A percentile compares a stretch with the other conserved stretches of the same genome.
phyloP scores from a whole-genome alignment of 2,329 filamentous ascomycete species.

The Davidsoniella australis region DNA sequence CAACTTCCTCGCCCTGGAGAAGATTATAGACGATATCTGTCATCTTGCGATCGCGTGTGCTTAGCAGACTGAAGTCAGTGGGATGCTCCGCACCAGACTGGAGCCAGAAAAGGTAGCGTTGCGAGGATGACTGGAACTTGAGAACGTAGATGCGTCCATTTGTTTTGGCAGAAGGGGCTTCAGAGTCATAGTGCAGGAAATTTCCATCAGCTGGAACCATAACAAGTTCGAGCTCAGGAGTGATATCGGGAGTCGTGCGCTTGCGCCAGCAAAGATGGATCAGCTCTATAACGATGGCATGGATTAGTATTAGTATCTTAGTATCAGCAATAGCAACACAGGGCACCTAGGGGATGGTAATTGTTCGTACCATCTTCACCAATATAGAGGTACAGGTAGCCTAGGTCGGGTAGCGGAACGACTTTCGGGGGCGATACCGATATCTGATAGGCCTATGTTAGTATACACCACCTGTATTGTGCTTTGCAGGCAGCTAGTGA shows the following conservation, averaged over 20 bases:
- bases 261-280: constrained; percentile 96
- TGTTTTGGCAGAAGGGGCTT: constrained; percentile 43
- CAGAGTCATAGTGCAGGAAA: constrained; percentile 60
- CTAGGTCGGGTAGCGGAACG: constrained; percentile 52
- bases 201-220: constrained; percentile 84
- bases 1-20: constrained; percentile 75
- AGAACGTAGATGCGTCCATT: constrained; percentile 86
- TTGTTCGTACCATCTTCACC: constrained; percentile 52
- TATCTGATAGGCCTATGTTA: constrained; percentile 7
- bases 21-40: constrained; percentile 73
- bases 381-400: constrained; percentile 81
- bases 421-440: constrained; percentile 48
- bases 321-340: background rate
- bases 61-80: constrained; percentile 62
- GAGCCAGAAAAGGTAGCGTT: constrained; percentile 89
- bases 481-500: background rate
- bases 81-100: constrained; percentile 63
- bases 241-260: constrained; percentile 49
- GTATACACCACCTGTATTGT: background rate
- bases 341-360: background rate
- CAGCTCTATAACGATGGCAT: constrained; percentile 40
- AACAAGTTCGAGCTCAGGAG: constrained; percentile 68
- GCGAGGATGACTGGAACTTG: constrained; percentile 83
- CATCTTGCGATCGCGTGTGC: constrained; percentile 69
- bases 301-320: constrained; percentile 6